These are phyloP conservation scores for Cutaneotrichosporon mucoides DNA, from an alignment of 1,284 basidiomycete genomes.

Conservation along the genomic window DNA sequence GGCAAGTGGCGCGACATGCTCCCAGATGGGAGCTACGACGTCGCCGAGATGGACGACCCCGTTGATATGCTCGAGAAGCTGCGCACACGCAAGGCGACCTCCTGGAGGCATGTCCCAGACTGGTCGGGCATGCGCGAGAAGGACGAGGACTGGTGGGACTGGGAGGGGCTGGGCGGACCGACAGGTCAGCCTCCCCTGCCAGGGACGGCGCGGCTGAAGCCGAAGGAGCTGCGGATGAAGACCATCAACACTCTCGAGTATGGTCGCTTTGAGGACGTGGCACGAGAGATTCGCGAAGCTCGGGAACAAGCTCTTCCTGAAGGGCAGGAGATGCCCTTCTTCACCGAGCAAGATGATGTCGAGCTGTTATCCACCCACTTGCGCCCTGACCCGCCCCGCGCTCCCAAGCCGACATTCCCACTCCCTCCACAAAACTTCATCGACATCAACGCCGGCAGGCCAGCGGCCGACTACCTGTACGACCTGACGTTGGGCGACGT, in stretches of 20 bases:
- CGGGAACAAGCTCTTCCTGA: background rate
- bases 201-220: slow-evolving; percentile 15
- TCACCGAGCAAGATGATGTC: slow-evolving; percentile 16
- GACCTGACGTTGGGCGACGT: slow-evolving; percentile 32
- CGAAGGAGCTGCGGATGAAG: slow-evolving; percentile 22
- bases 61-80: slow-evolving; percentile 25
- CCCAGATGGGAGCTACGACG: slow-evolving; percentile 39
- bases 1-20: slow-evolving; percentile 47
- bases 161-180: slow-evolving; percentile 31
- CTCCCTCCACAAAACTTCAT: slow-evolving; percentile 20
- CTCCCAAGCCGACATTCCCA: background rate
- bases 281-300: slow-evolving; percentile 6
- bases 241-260: slow-evolving; percentile 27
- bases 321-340: background rate
- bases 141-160: slow-evolving; percentile 39
- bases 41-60: slow-evolving; percentile 47
- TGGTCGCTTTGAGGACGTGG: slow-evolving; percentile 35
- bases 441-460: slow-evolving; percentile 31
- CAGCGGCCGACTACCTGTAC: slow-evolving; percentile 27
- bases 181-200: slow-evolving; percentile 33
- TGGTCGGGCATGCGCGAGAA: slow-evolving; percentile 32
- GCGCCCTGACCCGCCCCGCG: slow-evolving; percentile 13
- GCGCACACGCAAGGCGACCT: slow-evolving; percentile 6
- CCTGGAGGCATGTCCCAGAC: slow-evolving; percentile 26
- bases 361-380: slow-evolving; percentile 32